Evolutionary conservation across 345 rosid genomes (phyloP), one percentile per base, ranked within the genome.

Genomic region (Draba incana): DNA sequence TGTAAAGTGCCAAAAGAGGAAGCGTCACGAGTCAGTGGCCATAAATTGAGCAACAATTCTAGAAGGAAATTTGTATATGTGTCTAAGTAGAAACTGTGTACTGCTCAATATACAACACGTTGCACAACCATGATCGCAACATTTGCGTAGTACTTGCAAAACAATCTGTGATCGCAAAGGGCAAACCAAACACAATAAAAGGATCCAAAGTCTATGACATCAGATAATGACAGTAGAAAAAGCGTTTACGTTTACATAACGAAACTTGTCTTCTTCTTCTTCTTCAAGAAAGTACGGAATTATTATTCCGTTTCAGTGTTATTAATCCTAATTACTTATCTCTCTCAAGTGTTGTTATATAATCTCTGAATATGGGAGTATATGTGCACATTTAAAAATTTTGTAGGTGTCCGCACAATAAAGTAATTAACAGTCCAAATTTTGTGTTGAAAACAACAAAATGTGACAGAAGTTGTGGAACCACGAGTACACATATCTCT

Each of bases 41-140:
- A 23, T 23, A 20, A 47, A 35, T 56, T 24, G 38, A 46, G 47
- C 35, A 38, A 49, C n/a, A n/a, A n/a, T 70, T 69, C 66, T 61
- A 60, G 59, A 70, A 70, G 12, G 16, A 41, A 30, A 41, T 41
- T 20, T 16, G 37, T 30, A 60, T 58, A 42, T 24, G 57, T 69
- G 52, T 69, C 66, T 62, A 1, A 28, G 33, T 31, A 2, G 23
- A 62, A 14, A 14, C 2, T 39, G 54, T 31, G 54, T 33, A 44
- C 54, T 50, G 1, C 37, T 23, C 2, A 23, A 25, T 2, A 15
- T 14, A 23, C 9, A n/a, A 52, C 25, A 51, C 62, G 68, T 52
- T n/a, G 62, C 56, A 31, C 16, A 62, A 62, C 30, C 42, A 46
- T 15, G 42, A 62, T 30, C 66, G 30, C 46, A 30, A 10, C 28